These are phyloP conservation scores for Craterostigma plantagineum DNA, from an alignment of 257 asterid species.

Conservation along the genomic window DNA sequence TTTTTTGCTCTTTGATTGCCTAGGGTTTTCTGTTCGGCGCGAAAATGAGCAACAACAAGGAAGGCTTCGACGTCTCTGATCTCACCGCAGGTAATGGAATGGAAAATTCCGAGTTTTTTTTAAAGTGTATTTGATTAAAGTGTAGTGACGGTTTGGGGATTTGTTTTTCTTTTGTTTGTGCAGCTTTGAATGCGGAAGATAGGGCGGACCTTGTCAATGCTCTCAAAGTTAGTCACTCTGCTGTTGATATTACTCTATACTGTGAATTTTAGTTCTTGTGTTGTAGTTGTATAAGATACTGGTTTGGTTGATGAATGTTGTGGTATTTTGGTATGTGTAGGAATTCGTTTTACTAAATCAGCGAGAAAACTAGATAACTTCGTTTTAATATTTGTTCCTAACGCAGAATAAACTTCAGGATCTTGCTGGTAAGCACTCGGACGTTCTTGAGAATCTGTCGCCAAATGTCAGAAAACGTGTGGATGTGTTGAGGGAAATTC, in stretches of 20 bases:
- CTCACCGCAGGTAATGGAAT: slow-evolving; percentile 12
- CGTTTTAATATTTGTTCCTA: background rate
- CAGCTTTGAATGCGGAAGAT: slow-evolving; percentile 40
- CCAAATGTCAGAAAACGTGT: slow-evolving; percentile 45
- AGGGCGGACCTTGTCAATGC: slow-evolving; percentile 50
- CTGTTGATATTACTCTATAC: background rate
- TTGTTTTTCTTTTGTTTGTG: slow-evolving; percentile 4
- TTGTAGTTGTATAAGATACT: background rate
- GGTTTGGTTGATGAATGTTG: slow-evolving; percentile 1
- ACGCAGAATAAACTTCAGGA: slow-evolving; percentile 50
- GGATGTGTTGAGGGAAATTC: slow-evolving; percentile 39
- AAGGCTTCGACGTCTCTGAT: slow-evolving; percentile 15
- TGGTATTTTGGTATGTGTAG: too few relatives aligned
- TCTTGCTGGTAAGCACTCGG: slow-evolving; percentile 43
- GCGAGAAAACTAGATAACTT: background rate
- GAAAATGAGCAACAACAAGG: slow-evolving; percentile 16
- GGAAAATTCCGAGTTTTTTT: too few relatives aligned
- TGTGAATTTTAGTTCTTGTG: background rate
- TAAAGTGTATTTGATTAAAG: background rate
- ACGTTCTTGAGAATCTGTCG: slow-evolving; percentile 34
- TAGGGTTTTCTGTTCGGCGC: slow-evolving; percentile 7
- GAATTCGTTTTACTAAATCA: too few relatives aligned
- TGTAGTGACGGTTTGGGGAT: background rate
- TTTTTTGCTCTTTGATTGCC: background rate
- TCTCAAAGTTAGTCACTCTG: slow-evolving; percentile 29